Conservation (phyloP, 2,329 filamentous ascomycete genomes). For the Colletotrichum endophyticum region DNA sequence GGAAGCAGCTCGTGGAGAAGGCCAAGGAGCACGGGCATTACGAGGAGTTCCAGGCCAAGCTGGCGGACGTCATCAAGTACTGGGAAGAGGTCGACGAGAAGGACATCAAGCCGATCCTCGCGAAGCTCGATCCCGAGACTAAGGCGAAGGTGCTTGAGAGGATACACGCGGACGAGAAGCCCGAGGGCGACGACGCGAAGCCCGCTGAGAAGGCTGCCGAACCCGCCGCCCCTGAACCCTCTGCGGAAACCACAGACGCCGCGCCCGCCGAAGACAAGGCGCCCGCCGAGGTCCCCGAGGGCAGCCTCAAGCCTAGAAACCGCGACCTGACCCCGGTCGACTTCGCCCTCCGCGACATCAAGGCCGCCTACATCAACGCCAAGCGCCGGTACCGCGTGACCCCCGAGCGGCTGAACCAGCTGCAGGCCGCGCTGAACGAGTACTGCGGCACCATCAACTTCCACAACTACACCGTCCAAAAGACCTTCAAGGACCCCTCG, state of each 20-base stretch:
- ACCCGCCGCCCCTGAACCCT: neutral
- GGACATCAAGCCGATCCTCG: slow-evolving; percentile 74
- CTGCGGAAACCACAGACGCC: neutral
- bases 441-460: slow-evolving; percentile 90
- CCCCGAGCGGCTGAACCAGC: slow-evolving; percentile 69
- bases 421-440: slow-evolving; percentile 75
- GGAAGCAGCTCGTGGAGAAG: slow-evolving; percentile 79
- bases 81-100: slow-evolving; percentile 86
- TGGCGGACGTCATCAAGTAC: slow-evolving; percentile 80
- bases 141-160: slow-evolving; percentile 66
- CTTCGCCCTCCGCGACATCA: slow-evolving; percentile 73
- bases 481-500: slow-evolving; percentile 79
- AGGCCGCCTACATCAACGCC: slow-evolving; percentile 79
- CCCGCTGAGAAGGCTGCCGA: slow-evolving; percentile 27
- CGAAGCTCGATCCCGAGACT: slow-evolving; percentile 66
- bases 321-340: slow-evolving; percentile 60
- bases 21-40: slow-evolving; percentile 76
- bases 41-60: slow-evolving; percentile 69
- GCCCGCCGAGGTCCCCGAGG: slow-evolving; percentile 19
- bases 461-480: slow-evolving; percentile 98
- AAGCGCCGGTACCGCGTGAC: slow-evolving; percentile 87
- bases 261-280: slow-evolving; percentile 17
- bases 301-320: slow-evolving; percentile 40
- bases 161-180: slow-evolving; percentile 49
- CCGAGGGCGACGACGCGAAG: slow-evolving; percentile 22